A percentile compares a stretch with the other conserved stretches of the same genome.
Conservation (phyloP, 1,284 basidiomycete species). For the Coniferiporia weirii region DNA sequence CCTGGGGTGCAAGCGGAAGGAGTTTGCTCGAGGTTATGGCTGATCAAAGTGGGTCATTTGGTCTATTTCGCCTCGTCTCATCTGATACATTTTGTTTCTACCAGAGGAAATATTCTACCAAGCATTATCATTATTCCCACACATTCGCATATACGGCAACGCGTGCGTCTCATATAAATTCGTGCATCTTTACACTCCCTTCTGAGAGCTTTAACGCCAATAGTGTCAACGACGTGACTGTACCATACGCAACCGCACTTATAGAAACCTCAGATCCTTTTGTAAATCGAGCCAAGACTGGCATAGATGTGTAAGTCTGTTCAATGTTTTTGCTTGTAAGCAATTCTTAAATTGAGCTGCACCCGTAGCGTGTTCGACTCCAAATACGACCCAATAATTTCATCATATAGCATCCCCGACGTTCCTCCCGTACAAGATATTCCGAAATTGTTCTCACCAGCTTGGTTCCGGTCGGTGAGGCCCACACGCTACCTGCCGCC, state of each 20-base stretch:
- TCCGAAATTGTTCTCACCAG: constrained; percentile 17
- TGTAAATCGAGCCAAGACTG: constrained; percentile 48
- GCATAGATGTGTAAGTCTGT: constrained; percentile 54
- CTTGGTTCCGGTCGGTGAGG: constrained; percentile 18
- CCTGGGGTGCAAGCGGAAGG: constrained; percentile 63
- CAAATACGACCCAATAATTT: constrained; percentile 24
- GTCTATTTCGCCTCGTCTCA: not conserved
- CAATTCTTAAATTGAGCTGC: not conserved
- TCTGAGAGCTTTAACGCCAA: not conserved
- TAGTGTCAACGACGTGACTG: constrained; percentile 71
- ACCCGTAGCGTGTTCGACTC: constrained; percentile 23
- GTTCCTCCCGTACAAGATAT: constrained; percentile 16
- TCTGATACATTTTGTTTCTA: constrained; percentile 21
- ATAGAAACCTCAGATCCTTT: constrained; percentile 73
- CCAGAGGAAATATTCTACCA: constrained; percentile 74
- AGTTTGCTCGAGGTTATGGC: constrained; percentile 82
- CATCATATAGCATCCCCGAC: constrained; percentile 17
- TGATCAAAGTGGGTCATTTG: constrained; percentile 61
- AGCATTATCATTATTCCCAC: constrained; percentile 63
- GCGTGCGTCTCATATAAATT: constrained; percentile 41
- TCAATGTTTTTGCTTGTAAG: not conserved
- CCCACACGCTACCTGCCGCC: constrained; percentile 26
- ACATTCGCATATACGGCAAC: constrained; percentile 82
- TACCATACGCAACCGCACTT: constrained; percentile 76
- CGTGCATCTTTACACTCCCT: not conserved